Percentiles rank a stretch among this genome's conserved stretches.
Evolutionary conservation across 1,139 yeast genomes (phyloP).

Genomic region (Scheffersomyces quercinus): DNA sequence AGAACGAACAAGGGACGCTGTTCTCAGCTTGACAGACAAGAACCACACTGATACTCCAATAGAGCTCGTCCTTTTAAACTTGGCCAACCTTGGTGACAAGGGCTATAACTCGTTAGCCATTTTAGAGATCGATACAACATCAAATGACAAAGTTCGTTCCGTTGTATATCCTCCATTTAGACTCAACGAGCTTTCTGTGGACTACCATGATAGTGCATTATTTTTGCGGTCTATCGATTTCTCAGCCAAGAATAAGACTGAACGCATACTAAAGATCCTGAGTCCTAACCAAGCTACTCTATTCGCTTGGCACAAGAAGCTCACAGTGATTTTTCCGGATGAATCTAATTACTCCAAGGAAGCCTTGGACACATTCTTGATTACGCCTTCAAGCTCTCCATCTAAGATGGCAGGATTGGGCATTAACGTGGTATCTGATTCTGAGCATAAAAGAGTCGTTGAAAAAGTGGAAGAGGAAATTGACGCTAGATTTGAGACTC

Average conservation of each 20-base stretch:
- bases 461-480: slow-evolving; percentile 4
- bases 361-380: slow-evolving; percentile 19
- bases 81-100: slow-evolving; percentile 16
- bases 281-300: slow-evolving; percentile 21
- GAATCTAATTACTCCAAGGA: slow-evolving; percentile 26
- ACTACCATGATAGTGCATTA: slow-evolving; percentile 21
- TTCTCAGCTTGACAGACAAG: slow-evolving; percentile 18
- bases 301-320: slow-evolving; percentile 28
- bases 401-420: slow-evolving; percentile 36
- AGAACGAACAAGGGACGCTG: slow-evolving; percentile 30
- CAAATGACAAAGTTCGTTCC: slow-evolving; percentile 21
- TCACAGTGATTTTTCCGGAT: slow-evolving; percentile 33
- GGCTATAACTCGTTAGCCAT: slow-evolving; percentile 41
- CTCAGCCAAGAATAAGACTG: slow-evolving; percentile 1
- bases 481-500: slow-evolving; percentile 7
- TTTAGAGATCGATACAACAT: slow-evolving; percentile 15
- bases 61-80: slow-evolving; percentile 36
- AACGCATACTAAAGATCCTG: slow-evolving; percentile 7
- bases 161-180: slow-evolving; percentile 46
- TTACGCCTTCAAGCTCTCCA: slow-evolving; percentile 19
- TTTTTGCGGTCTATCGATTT: slow-evolving; percentile 29
- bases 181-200: slow-evolving; percentile 25
- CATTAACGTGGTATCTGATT: slow-evolving; percentile 30
- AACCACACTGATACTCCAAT: slow-evolving; percentile 11
- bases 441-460: slow-evolving; percentile 8